Percentiles rank a stretch among this genome's conserved stretches.
Conservation (phyloP, 805 yeast species). For the Pichia cephalocereana region DNA sequence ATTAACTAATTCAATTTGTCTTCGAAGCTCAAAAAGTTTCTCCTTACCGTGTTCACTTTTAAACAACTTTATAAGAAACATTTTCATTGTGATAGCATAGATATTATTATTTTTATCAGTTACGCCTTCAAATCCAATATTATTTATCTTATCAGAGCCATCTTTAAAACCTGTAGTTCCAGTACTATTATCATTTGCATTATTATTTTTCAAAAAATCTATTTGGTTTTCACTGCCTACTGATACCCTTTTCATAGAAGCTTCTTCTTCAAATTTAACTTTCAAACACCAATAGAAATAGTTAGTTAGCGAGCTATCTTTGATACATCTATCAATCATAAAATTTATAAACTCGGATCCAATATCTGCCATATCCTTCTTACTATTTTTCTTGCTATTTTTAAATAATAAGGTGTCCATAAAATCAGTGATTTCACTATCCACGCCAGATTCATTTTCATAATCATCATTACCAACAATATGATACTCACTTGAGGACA, state of each 20-base stretch:
- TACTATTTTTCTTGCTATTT: slow-evolving; percentile 9
- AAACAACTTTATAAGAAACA: slow-evolving; percentile 20
- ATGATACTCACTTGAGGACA: slow-evolving; percentile 26
- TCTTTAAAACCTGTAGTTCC: neutral
- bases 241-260: slow-evolving; percentile 14
- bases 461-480: slow-evolving; percentile 17
- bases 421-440: slow-evolving; percentile 12
- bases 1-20: slow-evolving; percentile 61
- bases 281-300: slow-evolving; percentile 87
- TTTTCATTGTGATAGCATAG: slow-evolving; percentile 21
- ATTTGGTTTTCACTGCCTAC: neutral
- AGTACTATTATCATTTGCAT: neutral
- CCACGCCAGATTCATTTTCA: slow-evolving; percentile 16
- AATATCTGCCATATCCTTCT: slow-evolving; percentile 14
- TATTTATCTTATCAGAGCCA: neutral
- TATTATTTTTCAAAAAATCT: neutral
- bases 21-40: slow-evolving; percentile 24
- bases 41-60: slow-evolving; percentile 18
- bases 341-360: slow-evolving; percentile 64
- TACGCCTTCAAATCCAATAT: slow-evolving; percentile 1
- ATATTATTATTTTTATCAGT: slow-evolving; percentile 4
- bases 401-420: slow-evolving; percentile 14
- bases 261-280: slow-evolving; percentile 73
- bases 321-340: slow-evolving; percentile 60
- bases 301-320: slow-evolving; percentile 62